Evolutionary conservation across 179 eudicot genomes (phyloP).

Genomic region (Patellifolia procumbens): DNA sequence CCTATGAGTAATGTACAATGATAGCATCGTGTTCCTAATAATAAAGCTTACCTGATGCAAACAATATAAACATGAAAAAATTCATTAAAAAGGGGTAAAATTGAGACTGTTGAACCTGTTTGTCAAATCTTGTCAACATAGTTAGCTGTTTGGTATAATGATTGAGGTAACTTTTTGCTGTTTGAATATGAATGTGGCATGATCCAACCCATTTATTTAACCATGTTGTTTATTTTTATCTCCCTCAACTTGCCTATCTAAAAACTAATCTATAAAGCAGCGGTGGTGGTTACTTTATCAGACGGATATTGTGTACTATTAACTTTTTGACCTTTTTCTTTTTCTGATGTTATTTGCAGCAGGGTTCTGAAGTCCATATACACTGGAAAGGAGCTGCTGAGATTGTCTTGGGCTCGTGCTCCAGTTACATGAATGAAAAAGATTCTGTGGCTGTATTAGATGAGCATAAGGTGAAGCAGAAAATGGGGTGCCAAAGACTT

Average conservation of each 20-base stretch:
- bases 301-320: background rate
- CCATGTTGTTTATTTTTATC: background rate
- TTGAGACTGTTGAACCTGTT: background rate
- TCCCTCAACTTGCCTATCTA: background rate
- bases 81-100: background rate
- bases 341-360: slow-evolving; percentile 40
- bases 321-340: background rate
- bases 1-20: background rate
- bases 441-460: slow-evolving; percentile 47
- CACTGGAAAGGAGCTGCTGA: slow-evolving; percentile 99
- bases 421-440: slow-evolving; percentile 58
- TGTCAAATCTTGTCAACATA: background rate
- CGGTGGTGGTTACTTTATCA: background rate
- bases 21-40: background rate
- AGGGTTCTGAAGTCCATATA: slow-evolving; percentile 57
- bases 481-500: background rate
- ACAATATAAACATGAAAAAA: background rate
- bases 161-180: background rate
- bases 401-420: slow-evolving; percentile 71
- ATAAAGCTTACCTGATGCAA: background rate
- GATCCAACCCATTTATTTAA: background rate
- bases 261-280: background rate
- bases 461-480: slow-evolving; percentile 57
- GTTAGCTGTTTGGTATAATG: no score
- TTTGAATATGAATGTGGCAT: background rate